Percentiles rank a stretch among this genome's conserved stretches.
Conservation (phyloP, 345 rosid genomes). For the Atalantia buxifolia region DNA sequence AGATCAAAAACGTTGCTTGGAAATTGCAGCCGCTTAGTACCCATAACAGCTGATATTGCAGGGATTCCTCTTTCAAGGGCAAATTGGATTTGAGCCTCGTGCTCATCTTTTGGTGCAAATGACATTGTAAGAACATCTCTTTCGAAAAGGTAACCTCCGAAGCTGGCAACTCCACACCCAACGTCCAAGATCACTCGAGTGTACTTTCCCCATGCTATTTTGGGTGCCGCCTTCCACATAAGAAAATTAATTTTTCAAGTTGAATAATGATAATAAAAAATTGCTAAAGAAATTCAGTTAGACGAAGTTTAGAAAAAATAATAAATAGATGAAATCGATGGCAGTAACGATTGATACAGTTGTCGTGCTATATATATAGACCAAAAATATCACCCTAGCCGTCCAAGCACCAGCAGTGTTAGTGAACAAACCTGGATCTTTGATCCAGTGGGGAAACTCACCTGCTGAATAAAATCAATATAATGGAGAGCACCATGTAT, state of each 20-base stretch:
- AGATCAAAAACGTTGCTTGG: constrained; percentile 90
- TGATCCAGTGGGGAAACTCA: constrained; percentile 18
- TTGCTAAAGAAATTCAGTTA: no score
- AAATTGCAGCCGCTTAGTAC: constrained; percentile 79
- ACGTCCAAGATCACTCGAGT: constrained; percentile 76
- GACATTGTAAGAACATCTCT: constrained; percentile 91
- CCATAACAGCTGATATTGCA: constrained; percentile 96
- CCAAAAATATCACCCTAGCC: no score
- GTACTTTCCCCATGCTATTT: constrained; percentile 80
- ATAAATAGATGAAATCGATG: no score
- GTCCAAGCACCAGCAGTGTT: no score
- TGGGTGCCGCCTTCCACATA: constrained; percentile 52
- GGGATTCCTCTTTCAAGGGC: constrained; percentile 97
- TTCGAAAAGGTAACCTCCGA: constrained; percentile 82
- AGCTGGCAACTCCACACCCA: constrained; percentile 98
- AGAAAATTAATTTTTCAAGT: not conserved
- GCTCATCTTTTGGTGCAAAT: constrained; percentile 96
- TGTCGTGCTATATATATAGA: no score
- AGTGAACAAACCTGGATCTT: not conserved
- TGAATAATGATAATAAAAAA: no score
- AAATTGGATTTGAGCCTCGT: constrained; percentile 95
- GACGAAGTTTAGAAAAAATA: no score
- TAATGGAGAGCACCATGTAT: constrained; percentile 94
- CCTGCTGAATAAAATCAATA: constrained; percentile 72
- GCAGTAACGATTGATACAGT: no score